phyloP scores from a whole-genome alignment of 768 basidiomycete genomes.

The Boletus barrowsii region DNA sequence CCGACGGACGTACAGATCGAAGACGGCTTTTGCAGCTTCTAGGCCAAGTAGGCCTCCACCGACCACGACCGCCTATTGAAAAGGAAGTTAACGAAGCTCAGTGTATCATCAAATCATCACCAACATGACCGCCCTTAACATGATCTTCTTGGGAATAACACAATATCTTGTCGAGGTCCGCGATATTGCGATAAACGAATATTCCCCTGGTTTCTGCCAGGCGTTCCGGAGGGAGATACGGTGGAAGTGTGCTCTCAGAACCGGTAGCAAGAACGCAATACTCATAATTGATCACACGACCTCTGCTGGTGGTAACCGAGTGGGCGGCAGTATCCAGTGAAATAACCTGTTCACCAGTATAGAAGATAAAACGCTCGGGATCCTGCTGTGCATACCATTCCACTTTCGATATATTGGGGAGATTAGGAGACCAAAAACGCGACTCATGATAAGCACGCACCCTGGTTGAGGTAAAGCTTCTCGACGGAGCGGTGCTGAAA shows the following conservation, averaged over 20 bases:
- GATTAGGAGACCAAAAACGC: not conserved
- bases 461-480: constrained; percentile 57
- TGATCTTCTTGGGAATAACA: constrained; percentile 47
- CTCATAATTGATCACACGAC: constrained; percentile 50
- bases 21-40: constrained; percentile 71
- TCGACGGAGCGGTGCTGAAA: constrained; percentile 58
- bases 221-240: constrained; percentile 45
- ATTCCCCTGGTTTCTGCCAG: constrained; percentile 47
- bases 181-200: constrained; percentile 71
- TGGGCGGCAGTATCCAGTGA: constrained; percentile 38
- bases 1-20: constrained; percentile 43
- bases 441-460: constrained; percentile 13
- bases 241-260: constrained; percentile 60
- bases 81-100: not conserved
- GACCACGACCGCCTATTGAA: constrained; percentile 37
- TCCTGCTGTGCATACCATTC: constrained; percentile 62
- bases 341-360: constrained; percentile 47
- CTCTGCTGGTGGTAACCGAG: constrained; percentile 46
- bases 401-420: constrained; percentile 27
- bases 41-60: constrained; percentile 72
- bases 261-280: constrained; percentile 69
- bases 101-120: not conserved
- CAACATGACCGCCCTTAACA: constrained; percentile 34
- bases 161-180: constrained; percentile 64
- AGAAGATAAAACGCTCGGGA: constrained; percentile 51